Evolutionary conservation across 768 basidiomycete genomes (phyloP).

Genomic region (button mushroom (Agaricus bisporus)): DNA sequence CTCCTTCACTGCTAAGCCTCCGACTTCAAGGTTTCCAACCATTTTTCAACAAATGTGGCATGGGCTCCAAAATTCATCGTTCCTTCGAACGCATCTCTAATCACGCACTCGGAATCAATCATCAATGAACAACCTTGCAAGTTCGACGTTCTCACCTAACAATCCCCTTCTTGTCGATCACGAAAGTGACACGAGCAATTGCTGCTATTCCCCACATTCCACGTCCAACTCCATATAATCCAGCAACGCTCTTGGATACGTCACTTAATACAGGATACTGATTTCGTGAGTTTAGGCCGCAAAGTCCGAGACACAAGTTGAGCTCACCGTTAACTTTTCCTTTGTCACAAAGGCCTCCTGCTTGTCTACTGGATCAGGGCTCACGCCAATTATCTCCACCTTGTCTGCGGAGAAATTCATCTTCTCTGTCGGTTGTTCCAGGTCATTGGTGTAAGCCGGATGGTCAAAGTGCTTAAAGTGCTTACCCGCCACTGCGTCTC

Average conservation of each 20-base stretch:
- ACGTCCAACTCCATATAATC: constrained; percentile 61
- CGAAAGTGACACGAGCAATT: constrained; percentile 61
- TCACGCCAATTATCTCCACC: constrained; percentile 68
- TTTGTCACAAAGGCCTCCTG: constrained; percentile 74
- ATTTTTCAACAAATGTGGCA: constrained; percentile 63
- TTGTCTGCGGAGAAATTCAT: constrained; percentile 59
- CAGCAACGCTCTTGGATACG: constrained; percentile 49
- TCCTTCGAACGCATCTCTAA: constrained; percentile 53
- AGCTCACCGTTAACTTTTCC: constrained; percentile 54
- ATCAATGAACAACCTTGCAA: not conserved
- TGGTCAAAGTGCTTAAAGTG: not conserved
- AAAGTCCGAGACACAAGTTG: not conserved
- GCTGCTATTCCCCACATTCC: constrained; percentile 60
- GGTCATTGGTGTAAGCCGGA: not conserved
- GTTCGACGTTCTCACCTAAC: constrained; percentile 41
- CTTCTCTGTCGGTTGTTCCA: constrained; percentile 37
- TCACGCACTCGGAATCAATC: not conserved
- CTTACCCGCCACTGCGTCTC: constrained; percentile 68
- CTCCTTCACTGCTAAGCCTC: constrained; percentile 6
- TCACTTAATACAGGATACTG: constrained; percentile 83
- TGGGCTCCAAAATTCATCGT: constrained; percentile 63
- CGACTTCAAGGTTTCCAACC: constrained; percentile 46
- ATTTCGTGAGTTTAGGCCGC: not conserved
- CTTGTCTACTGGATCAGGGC: constrained; percentile 63
- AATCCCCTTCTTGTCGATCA: constrained; percentile 68